Evolutionary conservation across 1,139 yeast species (phyloP), one percentile per base, ranked within the genome.

Genomic region (Hyphopichia fennica): DNA sequence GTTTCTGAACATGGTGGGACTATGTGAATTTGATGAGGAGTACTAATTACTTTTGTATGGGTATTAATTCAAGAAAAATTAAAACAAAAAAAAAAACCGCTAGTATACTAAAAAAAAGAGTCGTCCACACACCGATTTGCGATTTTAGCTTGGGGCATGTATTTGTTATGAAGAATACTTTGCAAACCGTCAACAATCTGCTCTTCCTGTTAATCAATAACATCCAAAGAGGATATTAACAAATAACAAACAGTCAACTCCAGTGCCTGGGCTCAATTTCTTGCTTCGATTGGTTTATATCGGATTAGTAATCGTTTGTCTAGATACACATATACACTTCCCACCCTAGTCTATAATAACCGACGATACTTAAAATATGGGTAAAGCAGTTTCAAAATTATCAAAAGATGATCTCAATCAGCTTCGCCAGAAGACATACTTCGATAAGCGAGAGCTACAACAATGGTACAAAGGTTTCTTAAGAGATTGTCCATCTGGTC

Each of bases 381-480:
- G 99, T 11, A 91, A 91, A 56, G 87, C 96, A 22, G 95, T 95
- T 15, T 89, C 97, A 18, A 95, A 91, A 60, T 69, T 95, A 43
- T 87, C 96, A 20, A 89, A 85, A 56, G 99, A 95, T 55, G 98
- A 95, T 57, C 77, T 95, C 42, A 79, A 85, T 44, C 82, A 85
- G 45, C 80, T 95, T 51, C 87, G 87, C 62, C 84, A 82, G 58
- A 86, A 90, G 27, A 95, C 99, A 0, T 86, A 89, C 59, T 95
- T 95, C 60, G 96, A 93, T 60, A 82, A 93, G 45, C 76, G 96
- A 51, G 99, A 95, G 60, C 79, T 95, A 40, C 98, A 93, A 62
- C 99, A 91, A 60, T 93, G 99, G 99, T 93, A 91, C 63, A 91
- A 90, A 62, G 98, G 98, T 3, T 93, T 93, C 56, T 72, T 87